Evolutionary conservation across 2,329 filamentous ascomycete species (phyloP).

Genomic region (Cladophialophora bantiana): DNA sequence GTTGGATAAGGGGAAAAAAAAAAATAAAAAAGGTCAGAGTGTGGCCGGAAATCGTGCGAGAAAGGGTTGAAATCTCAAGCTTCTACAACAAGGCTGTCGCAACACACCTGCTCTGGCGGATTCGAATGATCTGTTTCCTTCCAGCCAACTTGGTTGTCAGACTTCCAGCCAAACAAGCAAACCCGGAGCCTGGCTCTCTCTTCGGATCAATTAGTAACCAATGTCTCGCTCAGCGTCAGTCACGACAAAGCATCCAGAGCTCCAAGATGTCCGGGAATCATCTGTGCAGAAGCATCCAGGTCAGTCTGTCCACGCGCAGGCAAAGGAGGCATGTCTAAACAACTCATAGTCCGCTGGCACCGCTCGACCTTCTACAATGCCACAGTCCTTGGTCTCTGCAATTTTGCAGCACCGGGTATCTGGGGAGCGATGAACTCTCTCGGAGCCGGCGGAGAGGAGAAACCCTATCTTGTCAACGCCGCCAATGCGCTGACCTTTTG

Average conservation of each 20-base stretch:
- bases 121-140: neutral
- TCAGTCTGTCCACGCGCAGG: neutral
- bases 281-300: slow-evolving; percentile 17
- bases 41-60: neutral
- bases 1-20: neutral
- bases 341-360: slow-evolving; percentile 60
- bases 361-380: slow-evolving; percentile 76
- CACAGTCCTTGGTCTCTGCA: slow-evolving; percentile 70
- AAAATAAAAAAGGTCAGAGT: neutral
- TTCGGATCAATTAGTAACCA: neutral
- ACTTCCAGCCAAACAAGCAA: neutral
- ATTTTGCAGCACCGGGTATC: slow-evolving; percentile 57
- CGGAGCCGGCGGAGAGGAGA: slow-evolving; percentile 71
- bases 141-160: neutral
- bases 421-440: slow-evolving; percentile 64
- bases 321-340: neutral
- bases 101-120: neutral
- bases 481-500: slow-evolving; percentile 76
- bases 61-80: neutral
- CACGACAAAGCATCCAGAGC: slow-evolving; percentile 12
- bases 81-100: neutral
- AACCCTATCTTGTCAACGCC: slow-evolving; percentile 71
- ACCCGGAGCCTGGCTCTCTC: neutral
- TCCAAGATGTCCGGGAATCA: slow-evolving; percentile 19
- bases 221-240: slow-evolving; percentile 16